Conservation (phyloP, 2,329 filamentous ascomycete species). For the Davidsoniella eucalypti region DNA sequence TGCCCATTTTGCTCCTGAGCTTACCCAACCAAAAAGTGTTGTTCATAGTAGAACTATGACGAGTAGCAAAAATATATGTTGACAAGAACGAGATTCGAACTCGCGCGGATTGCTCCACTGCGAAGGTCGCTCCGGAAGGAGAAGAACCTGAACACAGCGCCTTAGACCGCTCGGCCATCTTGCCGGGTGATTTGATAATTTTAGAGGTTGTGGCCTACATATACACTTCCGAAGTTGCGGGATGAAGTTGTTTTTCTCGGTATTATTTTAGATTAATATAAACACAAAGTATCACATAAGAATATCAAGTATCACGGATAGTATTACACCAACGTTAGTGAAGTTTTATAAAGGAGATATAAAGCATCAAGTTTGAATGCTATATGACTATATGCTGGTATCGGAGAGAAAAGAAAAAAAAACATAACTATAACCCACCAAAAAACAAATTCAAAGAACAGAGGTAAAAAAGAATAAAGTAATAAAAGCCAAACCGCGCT, state of each 20-base stretch:
- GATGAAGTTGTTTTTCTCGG: too few species aligned
- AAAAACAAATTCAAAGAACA: slow-evolving; percentile 4
- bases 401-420: neutral
- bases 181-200: neutral
- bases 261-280: too few species aligned
- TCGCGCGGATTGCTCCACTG: slow-evolving; percentile 10
- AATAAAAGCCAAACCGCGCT: neutral
- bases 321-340: too few species aligned
- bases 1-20: too few species aligned
- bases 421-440: neutral
- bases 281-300: too few species aligned
- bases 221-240: too few species aligned
- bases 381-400: neutral
- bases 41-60: too few species aligned
- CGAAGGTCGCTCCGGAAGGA: neutral
- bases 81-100: slow-evolving; percentile 10
- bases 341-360: too few species aligned
- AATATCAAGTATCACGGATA: too few species aligned
- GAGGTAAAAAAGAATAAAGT: slow-evolving; percentile 4
- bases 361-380: neutral
- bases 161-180: too few species aligned
- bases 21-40: too few species aligned
- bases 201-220: neutral
- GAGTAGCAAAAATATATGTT: neutral
- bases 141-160: too few species aligned